Conservation (phyloP, 2,329 filamentous ascomycete genomes). For the Escovopsis sp. region DNA sequence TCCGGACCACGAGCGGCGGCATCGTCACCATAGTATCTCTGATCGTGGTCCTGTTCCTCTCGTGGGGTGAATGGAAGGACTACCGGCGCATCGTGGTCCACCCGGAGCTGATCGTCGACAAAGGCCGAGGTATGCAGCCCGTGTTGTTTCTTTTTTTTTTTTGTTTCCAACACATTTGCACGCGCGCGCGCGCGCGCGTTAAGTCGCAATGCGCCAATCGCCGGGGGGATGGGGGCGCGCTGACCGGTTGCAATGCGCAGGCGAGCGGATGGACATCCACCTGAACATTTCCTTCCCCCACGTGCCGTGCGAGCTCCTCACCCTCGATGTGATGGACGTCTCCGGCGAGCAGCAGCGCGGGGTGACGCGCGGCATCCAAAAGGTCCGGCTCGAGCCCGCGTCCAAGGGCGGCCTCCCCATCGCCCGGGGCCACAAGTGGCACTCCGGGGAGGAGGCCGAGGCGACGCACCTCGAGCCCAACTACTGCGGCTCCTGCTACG, state of each 20-base stretch:
- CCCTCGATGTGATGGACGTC: constrained; percentile 97
- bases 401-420: constrained; percentile 64
- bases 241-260: constrained; percentile 25
- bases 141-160: too few relatives aligned
- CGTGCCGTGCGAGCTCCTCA: constrained; percentile 87
- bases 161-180: too few relatives aligned
- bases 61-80: constrained; percentile 92
- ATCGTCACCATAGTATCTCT: constrained; percentile 88
- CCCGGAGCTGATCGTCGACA: constrained; percentile 91
- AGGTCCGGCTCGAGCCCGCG: constrained; percentile 64
- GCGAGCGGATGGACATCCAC: constrained; percentile 98
- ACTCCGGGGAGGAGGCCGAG: constrained; percentile 50
- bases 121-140: constrained; percentile 60
- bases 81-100: constrained; percentile 76
- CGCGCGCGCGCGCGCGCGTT: too few relatives aligned
- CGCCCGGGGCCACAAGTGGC: constrained; percentile 50
- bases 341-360: constrained; percentile 94
- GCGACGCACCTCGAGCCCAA: constrained; percentile 71
- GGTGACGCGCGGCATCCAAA: constrained; percentile 82
- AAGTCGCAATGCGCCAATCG: background rate
- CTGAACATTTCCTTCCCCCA: constrained; percentile 92
- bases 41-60: constrained; percentile 72
- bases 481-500: constrained; percentile 92
- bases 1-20: constrained; percentile 89
- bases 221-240: too few relatives aligned